Conservation (phyloP, 2,329 filamentous ascomycete species). For the Colletotrichum abscissum region DNA sequence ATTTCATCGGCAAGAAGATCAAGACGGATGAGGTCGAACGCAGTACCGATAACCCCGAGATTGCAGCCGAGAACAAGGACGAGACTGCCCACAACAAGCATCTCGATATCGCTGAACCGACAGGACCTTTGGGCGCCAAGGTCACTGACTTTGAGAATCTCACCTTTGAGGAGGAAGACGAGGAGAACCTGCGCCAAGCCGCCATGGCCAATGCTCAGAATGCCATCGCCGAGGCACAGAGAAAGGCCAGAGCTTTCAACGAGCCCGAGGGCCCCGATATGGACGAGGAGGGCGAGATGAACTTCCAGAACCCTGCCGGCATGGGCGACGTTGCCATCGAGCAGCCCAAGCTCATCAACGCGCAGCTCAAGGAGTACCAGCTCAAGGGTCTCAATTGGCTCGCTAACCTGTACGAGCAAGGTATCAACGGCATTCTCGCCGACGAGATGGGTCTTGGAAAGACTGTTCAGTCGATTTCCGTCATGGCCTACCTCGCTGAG, state of each 20-base stretch:
- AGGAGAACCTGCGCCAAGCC: constrained; percentile 81
- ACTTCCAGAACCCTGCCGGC: constrained; percentile 98
- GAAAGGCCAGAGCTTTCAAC: constrained; percentile 94
- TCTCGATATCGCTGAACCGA: constrained; percentile 62
- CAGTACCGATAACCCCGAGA: constrained; percentile 84
- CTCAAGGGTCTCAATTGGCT: constrained; percentile 99
- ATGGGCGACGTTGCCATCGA: constrained; percentile 94
- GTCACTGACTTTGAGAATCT: constrained; percentile 95
- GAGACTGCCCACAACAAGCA: constrained; percentile 51
- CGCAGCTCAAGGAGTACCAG: constrained; percentile 98
- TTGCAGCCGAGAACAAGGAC: constrained; percentile 65
- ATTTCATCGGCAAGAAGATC: constrained; percentile 99
- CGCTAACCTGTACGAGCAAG: constrained; percentile 98
- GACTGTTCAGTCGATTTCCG: constrained; percentile 98
- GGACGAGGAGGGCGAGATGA: constrained; percentile 97
- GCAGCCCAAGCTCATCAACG: constrained; percentile 92
- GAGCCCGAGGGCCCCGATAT: constrained; percentile 71
- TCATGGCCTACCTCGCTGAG: constrained; percentile 98
- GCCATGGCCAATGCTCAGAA: constrained; percentile 97
- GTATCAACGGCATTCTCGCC: constrained; percentile 98
- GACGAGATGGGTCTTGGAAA: constrained; percentile 99
- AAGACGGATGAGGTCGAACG: constrained; percentile 96
- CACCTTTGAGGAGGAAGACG: constrained; percentile 95
- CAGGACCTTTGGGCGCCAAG: constrained; percentile 70
- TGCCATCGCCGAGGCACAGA: constrained; percentile 93